Percentiles rank a stretch among this genome's conserved stretches.
phyloP scores from a whole-genome alignment of 108 stramenopile genomes.

The Aurantiochytrium sp. region DNA sequence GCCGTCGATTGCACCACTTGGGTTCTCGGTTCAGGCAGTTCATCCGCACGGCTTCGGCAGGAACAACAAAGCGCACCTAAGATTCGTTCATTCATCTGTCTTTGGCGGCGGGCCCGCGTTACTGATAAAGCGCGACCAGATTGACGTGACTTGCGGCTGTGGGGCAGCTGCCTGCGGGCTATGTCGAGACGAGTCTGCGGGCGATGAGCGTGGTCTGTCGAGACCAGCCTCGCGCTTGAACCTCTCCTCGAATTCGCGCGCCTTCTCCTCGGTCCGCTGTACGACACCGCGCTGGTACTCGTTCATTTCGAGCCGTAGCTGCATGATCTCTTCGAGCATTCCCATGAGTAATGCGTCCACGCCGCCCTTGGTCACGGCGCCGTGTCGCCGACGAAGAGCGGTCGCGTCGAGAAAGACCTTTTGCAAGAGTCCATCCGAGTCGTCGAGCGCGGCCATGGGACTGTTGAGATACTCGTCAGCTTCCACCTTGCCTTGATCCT shows the following conservation, averaged over 20 bases:
- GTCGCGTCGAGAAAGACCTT: neutral
- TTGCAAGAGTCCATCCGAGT: neutral
- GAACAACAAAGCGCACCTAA: too few species aligned
- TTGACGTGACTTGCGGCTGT: too few species aligned
- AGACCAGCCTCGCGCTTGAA: neutral
- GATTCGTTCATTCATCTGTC: too few species aligned
- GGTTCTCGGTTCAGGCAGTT: too few species aligned
- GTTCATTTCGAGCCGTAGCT: neutral
- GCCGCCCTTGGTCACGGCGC: neutral
- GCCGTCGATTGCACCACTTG: too few species aligned
- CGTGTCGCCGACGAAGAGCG: neutral
- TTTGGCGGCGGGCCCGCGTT: too few species aligned
- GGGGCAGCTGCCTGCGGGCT: too few species aligned
- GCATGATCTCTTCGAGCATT: neutral
- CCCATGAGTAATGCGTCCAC: neutral
- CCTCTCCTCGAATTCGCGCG: neutral
- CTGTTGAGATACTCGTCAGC: neutral
- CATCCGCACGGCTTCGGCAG: too few species aligned
- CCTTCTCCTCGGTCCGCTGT: neutral
- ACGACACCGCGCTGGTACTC: conserved; percentile 24
- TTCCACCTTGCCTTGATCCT: neutral
- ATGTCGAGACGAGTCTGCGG: too few species aligned
- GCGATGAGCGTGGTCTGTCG: too few species aligned
- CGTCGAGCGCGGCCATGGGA: neutral
- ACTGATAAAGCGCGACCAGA: too few species aligned